Percentiles rank a stretch among this genome's conserved stretches.
phyloP scores from a whole-genome alignment of 2,329 filamentous ascomycete species.

The Claviceps arundinis region DNA sequence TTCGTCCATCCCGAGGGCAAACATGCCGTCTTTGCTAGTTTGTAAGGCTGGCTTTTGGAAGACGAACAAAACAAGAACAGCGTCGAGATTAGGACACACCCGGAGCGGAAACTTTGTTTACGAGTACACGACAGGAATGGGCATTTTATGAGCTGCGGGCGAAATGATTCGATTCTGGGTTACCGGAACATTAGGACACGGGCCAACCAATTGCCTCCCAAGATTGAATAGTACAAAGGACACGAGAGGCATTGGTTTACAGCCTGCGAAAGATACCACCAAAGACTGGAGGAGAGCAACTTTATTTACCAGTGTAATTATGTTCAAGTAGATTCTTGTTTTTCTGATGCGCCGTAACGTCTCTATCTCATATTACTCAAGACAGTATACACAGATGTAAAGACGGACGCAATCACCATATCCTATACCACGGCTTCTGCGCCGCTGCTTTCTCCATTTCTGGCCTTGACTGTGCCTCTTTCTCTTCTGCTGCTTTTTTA shows the following conservation, averaged over 20 bases:
- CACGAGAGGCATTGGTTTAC: neutral
- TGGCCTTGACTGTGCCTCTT: constrained; percentile 17
- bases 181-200: neutral
- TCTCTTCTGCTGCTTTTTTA: constrained; percentile 30
- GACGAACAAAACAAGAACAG: neutral
- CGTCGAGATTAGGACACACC: neutral
- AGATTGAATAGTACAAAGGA: neutral
- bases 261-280: neutral
- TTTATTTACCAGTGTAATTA: neutral
- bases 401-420: constrained; percentile 30
- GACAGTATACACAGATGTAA: neutral
- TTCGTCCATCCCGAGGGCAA: constrained; percentile 27
- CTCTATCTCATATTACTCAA: neutral
- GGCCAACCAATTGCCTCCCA: neutral
- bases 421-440: constrained; percentile 39
- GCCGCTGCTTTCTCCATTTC: constrained; percentile 21
- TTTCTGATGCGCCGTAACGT: neutral
- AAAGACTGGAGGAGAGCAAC: neutral
- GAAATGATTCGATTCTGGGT: neutral
- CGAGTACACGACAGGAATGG: neutral
- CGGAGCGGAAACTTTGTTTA: neutral
- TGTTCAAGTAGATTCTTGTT: neutral
- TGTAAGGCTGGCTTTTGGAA: neutral
- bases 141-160: neutral
- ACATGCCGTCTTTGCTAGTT: constrained; percentile 18